phyloP scores from a whole-genome alignment of 768 basidiomycete genomes.

The Pluteus cervinus region DNA sequence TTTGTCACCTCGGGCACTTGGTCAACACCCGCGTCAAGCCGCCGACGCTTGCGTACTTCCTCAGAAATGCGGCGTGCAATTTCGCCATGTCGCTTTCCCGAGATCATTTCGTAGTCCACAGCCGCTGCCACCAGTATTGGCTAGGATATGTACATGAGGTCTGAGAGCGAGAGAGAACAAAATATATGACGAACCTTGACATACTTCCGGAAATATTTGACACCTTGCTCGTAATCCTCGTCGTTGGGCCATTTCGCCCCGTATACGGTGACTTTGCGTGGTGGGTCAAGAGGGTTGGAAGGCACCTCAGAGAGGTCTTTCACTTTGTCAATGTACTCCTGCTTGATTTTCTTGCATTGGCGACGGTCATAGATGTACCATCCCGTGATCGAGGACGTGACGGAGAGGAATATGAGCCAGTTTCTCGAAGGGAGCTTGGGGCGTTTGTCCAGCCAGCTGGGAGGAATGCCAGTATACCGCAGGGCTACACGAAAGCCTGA shows the following conservation, averaged over 20 bases:
- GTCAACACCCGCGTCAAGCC: slow-evolving; percentile 62
- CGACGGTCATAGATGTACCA: slow-evolving; percentile 83
- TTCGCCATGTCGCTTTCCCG: slow-evolving; percentile 81
- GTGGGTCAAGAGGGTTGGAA: slow-evolving; percentile 54
- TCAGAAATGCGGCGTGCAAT: slow-evolving; percentile 72
- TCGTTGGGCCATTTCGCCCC: slow-evolving; percentile 93
- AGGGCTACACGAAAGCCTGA: slow-evolving; percentile 62
- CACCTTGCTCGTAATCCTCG: slow-evolving; percentile 79
- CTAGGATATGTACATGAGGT: slow-evolving; percentile 34
- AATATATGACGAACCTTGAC: slow-evolving; percentile 78
- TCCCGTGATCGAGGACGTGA: slow-evolving; percentile 65
- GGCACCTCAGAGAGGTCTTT: slow-evolving; percentile 68
- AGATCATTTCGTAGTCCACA: slow-evolving; percentile 82
- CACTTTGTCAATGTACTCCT: slow-evolving; percentile 77
- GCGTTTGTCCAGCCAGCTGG: slow-evolving; percentile 77
- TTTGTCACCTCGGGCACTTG: slow-evolving; percentile 32
- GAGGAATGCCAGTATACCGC: slow-evolving; percentile 60
- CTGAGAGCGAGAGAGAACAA: slow-evolving; percentile 11
- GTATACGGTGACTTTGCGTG: slow-evolving; percentile 81
- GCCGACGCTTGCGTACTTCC: slow-evolving; percentile 63
- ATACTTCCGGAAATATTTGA: slow-evolving; percentile 93
- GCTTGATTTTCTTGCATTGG: slow-evolving; percentile 71
- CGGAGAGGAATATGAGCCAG: slow-evolving; percentile 86
- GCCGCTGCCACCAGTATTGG: slow-evolving; percentile 93
- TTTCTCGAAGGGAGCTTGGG: slow-evolving; percentile 88